Base-by-base conservation (phyloP, 148 eudicot genomes). In the Pouteria glomerata region DNA sequence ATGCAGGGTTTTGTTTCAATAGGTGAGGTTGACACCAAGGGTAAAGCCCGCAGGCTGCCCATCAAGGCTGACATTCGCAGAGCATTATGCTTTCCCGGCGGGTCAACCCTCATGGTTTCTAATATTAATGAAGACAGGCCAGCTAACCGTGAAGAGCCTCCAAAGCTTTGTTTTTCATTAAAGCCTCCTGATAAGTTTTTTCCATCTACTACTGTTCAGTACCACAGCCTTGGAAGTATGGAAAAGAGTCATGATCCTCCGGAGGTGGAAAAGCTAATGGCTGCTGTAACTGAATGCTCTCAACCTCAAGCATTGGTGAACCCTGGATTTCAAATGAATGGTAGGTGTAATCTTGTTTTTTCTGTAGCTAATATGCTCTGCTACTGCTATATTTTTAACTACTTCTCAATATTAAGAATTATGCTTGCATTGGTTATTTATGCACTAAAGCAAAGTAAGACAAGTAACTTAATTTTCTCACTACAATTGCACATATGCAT, bases 81-180 rank as follows among this genome's bases (percentile, higher is more conserved):
- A 47, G 86, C 94, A 51, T 77, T 93, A 61, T 93, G 96, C 85
- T 93, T 90, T 77, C 98, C 96, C 64, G 98, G 98, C 63, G 92
- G 94, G 73, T 90, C 98, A 48, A 89, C 86, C 63, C 87, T 93
- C 76, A 82, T 90, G 96, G 73, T 86, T 63, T 80, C 96, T 62
- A 88, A 90, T 82, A 77, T 90, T 67, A 66, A 66, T 51, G 76
- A 71, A 64, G 81, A 82, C 61, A 72, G 65, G 55, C 68, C 75
- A 67, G 70, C 71, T 56, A 74, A 51, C 61, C 42, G 51, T 27
- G 69, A 64, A 31, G 81, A 69, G 63, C 68, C 50, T 15, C 30
- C 74, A 42, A 75, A 77, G 73, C 65, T 78, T 60, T 56, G 74
- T 55, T 50, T 69, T 24, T 78, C 64, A 7, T 48, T 71, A 69